phyloP scores from a whole-genome alignment of 129 eudicot genomes.

The Gnaphalium uliginosum region DNA sequence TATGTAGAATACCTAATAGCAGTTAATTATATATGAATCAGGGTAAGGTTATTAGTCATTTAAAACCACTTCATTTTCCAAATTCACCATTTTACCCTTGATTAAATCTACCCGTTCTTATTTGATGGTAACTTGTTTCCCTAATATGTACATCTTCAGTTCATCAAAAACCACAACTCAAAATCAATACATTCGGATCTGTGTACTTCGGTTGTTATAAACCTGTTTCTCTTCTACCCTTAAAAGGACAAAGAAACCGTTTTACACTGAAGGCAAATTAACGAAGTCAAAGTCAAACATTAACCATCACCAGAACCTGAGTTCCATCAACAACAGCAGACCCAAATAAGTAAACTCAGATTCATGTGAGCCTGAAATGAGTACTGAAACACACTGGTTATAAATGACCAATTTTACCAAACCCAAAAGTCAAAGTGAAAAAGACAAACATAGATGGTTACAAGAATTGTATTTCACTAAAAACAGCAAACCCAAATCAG shows the following conservation, averaged over 20 bases:
- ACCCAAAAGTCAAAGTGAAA: constrained; percentile 25
- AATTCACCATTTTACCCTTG: not conserved
- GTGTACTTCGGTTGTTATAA: not conserved
- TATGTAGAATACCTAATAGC: no score
- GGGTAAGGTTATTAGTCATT: no score
- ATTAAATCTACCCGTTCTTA: no score
- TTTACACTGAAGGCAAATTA: not conserved
- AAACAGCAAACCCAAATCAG: constrained; percentile 26
- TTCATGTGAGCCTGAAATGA: not conserved
- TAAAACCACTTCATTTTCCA: not conserved
- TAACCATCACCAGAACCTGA: not conserved
- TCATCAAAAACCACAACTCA: not conserved
- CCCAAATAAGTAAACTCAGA: constrained; percentile 1
- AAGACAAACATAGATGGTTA: constrained; percentile 19
- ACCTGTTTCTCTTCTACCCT: not conserved
- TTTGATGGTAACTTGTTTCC: no score
- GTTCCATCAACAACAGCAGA: constrained; percentile 12
- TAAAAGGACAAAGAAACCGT: not conserved
- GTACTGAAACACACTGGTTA: constrained; percentile 8
- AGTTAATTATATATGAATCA: no score
- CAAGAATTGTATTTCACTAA: constrained; percentile 23
- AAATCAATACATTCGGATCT: not conserved
- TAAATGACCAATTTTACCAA: constrained; percentile 5
- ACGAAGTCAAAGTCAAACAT: not conserved
- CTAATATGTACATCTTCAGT: no score